Percentiles rank a stretch among this genome's conserved stretches.
These are phyloP conservation scores for Miscanthus sacchariflorus DNA, from an alignment of 202 grass and related monocot genomes.

Conservation along the genomic window DNA sequence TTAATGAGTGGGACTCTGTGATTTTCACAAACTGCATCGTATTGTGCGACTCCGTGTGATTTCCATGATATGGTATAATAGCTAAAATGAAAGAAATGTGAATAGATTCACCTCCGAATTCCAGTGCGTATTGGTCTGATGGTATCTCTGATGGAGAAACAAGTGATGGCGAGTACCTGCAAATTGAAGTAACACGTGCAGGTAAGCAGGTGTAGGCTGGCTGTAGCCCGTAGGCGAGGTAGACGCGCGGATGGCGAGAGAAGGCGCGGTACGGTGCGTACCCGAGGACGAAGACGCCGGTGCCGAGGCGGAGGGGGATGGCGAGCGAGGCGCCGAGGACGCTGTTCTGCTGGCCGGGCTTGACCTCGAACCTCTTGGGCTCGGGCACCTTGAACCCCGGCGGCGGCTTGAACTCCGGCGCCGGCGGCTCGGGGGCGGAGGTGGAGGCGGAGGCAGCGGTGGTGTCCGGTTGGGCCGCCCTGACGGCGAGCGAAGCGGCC, in stretches of 20 bases:
- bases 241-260: background rate
- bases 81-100: background rate
- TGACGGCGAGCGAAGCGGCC: background rate
- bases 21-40: background rate
- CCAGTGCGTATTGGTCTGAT: constrained; percentile 70
- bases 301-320: constrained; percentile 79
- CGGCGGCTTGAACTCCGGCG: constrained; percentile 49
- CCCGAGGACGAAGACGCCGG: constrained; percentile 76
- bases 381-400: constrained; percentile 67
- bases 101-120: constrained; percentile 65
- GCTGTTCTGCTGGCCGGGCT: constrained; percentile 61
- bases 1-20: background rate
- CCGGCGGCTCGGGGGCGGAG: background rate
- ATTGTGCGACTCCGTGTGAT: background rate
- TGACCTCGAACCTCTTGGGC: constrained; percentile 72
- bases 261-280: constrained; percentile 4
- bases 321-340: constrained; percentile 75
- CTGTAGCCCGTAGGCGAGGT: background rate
- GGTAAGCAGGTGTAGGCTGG: background rate
- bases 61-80: background rate
- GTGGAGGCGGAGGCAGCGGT: constrained; percentile 19
- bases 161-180: constrained; percentile 80
- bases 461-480: constrained; percentile 44
- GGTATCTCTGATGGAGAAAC: constrained; percentile 70
- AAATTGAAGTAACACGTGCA: background rate